Percentiles rank a stretch among this genome's conserved stretches.
Conservation (phyloP, 2,329 filamentous ascomycete genomes). For the Diaporthe destruens region DNA sequence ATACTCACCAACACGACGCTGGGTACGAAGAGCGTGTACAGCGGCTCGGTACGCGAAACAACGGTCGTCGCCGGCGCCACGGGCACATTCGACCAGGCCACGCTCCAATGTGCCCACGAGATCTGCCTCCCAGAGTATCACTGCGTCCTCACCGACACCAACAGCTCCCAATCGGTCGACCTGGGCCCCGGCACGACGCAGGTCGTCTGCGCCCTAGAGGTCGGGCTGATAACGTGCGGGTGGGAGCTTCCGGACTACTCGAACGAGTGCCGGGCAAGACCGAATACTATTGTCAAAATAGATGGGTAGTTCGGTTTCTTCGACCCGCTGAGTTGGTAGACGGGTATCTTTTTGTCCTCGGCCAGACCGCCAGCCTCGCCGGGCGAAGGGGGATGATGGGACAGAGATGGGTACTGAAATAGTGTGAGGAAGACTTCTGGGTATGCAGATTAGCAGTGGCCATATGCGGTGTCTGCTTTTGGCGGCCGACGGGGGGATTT, state of each 20-base stretch:
- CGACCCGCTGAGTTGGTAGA: no score
- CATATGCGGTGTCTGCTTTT: no score
- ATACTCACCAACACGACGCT: constrained; percentile 13
- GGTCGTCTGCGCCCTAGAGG: neutral
- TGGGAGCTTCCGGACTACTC: neutral
- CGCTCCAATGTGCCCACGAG: neutral
- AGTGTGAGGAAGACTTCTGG: no score
- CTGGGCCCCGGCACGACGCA: neutral
- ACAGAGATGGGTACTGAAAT: no score
- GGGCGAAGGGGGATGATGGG: no score
- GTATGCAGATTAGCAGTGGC: no score
- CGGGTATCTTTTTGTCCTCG: no score
- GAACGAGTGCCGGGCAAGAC: no score
- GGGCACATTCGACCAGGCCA: neutral
- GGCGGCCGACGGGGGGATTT: no score
- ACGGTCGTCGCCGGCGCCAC: neutral
- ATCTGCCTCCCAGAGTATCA: constrained; percentile 17
- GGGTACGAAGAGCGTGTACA: neutral
- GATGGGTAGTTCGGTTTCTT: no score
- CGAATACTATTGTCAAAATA: no score
- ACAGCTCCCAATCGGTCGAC: neutral
- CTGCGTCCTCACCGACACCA: neutral
- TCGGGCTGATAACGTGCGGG: neutral
- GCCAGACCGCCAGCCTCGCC: no score
- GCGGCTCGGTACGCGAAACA: neutral